Evolutionary conservation across 306 rosid genomes (phyloP).

Genomic region (Arachis hypogaea): DNA sequence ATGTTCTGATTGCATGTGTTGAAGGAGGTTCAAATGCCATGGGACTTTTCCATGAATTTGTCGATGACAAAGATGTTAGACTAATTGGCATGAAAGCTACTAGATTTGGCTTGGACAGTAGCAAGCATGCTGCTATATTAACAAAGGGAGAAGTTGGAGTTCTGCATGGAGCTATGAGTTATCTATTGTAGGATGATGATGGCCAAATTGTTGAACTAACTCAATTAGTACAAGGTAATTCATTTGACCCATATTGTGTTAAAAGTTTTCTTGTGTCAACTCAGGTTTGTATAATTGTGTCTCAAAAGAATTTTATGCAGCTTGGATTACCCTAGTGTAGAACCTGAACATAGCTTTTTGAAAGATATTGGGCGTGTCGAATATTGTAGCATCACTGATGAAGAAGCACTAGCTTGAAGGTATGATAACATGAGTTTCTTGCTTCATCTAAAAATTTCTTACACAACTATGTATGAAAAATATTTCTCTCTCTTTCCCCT

Average conservation of each 20-base stretch:
- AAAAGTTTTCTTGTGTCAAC: constrained; percentile 20
- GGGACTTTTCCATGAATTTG: constrained; percentile 87
- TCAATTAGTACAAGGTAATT: constrained; percentile 95
- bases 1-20: constrained; percentile 83
- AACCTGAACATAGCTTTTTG: constrained; percentile 94
- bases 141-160: constrained; percentile 91
- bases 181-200: constrained; percentile 90
- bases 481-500: not conserved
- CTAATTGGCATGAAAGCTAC: constrained; percentile 95
- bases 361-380: constrained; percentile 91
- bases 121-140: constrained; percentile 96
- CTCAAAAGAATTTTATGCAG: constrained; percentile 45
- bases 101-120: constrained; percentile 88
- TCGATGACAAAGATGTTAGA: constrained; percentile 76
- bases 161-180: constrained; percentile 98
- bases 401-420: constrained; percentile 87
- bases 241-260: constrained; percentile 15
- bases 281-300: constrained; percentile 6
- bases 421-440: constrained; percentile 41
- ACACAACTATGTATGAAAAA: not conserved
- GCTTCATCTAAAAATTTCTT: not conserved
- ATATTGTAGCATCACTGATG: constrained; percentile 77
- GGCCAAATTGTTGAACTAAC: constrained; percentile 95
- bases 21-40: constrained; percentile 99
- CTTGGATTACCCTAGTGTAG: constrained; percentile 99